phyloP scores from a whole-genome alignment of 352 stramenopile species.

The Thraustochytrium sp. region DNA sequence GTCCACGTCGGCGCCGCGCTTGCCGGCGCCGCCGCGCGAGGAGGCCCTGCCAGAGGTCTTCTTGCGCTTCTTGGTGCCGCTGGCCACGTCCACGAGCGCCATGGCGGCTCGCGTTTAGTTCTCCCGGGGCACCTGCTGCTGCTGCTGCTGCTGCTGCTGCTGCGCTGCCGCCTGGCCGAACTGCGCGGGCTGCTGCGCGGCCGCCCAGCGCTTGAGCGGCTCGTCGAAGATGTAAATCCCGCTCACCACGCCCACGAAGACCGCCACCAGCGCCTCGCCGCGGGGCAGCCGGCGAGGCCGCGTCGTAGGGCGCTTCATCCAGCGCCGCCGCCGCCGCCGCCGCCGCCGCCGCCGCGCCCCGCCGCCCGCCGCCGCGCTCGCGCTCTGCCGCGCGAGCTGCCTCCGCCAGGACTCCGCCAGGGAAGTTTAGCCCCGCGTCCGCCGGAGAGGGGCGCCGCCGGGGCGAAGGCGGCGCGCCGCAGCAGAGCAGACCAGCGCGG shows the following conservation, averaged over 20 bases:
- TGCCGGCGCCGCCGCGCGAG: no score
- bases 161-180: neutral
- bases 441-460: no score
- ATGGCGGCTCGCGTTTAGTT: no score
- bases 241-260: neutral
- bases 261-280: neutral
- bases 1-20: neutral
- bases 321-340: no score
- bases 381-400: no score
- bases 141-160: neutral
- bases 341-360: no score
- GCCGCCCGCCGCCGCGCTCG: no score
- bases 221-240: constrained; percentile 36
- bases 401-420: no score
- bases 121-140: neutral
- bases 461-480: no score
- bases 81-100: neutral
- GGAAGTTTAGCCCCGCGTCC: no score
- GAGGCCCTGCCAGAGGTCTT: neutral
- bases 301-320: constrained; percentile 4
- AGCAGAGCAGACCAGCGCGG: no score
- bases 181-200: neutral
- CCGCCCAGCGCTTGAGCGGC: neutral
- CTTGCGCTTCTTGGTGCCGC: neutral
- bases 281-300: constrained; percentile 11